Percentiles rank a stretch among this genome's conserved stretches.
Conservation (phyloP, 345 rosid genomes). For the Pistacia atlantica region DNA sequence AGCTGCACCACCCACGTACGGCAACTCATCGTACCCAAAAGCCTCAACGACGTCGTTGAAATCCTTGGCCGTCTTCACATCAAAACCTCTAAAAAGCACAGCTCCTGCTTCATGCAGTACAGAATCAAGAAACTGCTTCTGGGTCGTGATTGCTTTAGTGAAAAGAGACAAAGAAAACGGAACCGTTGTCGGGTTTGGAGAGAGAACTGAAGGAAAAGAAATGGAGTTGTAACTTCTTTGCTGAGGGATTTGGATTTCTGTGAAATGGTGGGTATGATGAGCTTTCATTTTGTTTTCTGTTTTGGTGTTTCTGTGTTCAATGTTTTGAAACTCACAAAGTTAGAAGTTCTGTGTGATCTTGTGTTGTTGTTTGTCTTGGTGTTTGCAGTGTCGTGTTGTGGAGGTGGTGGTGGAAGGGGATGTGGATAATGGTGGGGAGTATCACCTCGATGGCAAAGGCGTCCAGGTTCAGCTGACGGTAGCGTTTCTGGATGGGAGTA, state of each 20-base stretch:
- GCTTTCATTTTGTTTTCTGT: slow-evolving; percentile 35
- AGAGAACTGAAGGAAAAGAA: slow-evolving; percentile 57
- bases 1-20: slow-evolving; percentile 90
- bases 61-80: slow-evolving; percentile 55
- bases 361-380: too few relatives aligned
- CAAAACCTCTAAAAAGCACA: slow-evolving; percentile 70
- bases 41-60: slow-evolving; percentile 90
- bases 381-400: neutral
- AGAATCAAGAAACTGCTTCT: slow-evolving; percentile 59
- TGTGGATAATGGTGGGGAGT: neutral
- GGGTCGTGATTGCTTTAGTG: slow-evolving; percentile 37
- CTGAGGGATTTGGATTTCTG: slow-evolving; percentile 47
- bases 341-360: too few relatives aligned
- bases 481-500: neutral
- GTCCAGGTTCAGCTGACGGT: slow-evolving; percentile 21
- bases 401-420: neutral
- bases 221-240: slow-evolving; percentile 52
- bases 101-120: slow-evolving; percentile 67
- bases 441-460: neutral
- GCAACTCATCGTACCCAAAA: slow-evolving; percentile 83
- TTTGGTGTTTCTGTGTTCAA: neutral
- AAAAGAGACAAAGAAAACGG: slow-evolving; percentile 38
- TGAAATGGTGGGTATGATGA: slow-evolving; percentile 14
- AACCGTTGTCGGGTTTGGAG: slow-evolving; percentile 31
- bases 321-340: too few relatives aligned